These are phyloP conservation scores for Schizophyllum amplum DNA, from an alignment of 1,284 basidiomycete genomes.

Conservation along the genomic window DNA sequence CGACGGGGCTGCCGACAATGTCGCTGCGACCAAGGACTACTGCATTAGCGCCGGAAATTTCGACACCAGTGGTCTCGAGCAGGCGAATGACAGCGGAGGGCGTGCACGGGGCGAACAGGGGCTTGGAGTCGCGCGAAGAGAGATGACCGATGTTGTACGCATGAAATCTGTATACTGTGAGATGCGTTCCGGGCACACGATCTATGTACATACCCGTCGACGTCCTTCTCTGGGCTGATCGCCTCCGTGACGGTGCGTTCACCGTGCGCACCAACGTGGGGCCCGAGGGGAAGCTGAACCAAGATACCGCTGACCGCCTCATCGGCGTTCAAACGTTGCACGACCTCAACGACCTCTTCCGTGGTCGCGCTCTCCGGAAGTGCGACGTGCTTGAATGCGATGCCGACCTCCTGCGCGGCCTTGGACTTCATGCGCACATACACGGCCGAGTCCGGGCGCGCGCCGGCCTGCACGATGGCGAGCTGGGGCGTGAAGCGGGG, in stretches of 20 bases:
- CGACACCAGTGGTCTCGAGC: slow-evolving; percentile 76
- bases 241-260: slow-evolving; percentile 92
- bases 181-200: slow-evolving; percentile 7
- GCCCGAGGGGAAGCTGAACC: slow-evolving; percentile 94
- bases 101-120: slow-evolving; percentile 93
- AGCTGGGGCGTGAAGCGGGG: slow-evolving; percentile 87
- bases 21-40: slow-evolving; percentile 97
- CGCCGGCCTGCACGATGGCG: slow-evolving; percentile 92
- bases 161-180: slow-evolving; percentile 67
- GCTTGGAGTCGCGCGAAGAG: slow-evolving; percentile 83
- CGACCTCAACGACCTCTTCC: slow-evolving; percentile 71
- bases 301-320: slow-evolving; percentile 83
- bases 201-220: slow-evolving; percentile 71
- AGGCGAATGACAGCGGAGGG: slow-evolving; percentile 90
- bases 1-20: slow-evolving; percentile 95
- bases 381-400: slow-evolving; percentile 78
- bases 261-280: slow-evolving; percentile 76
- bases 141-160: slow-evolving; percentile 98
- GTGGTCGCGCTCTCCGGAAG: slow-evolving; percentile 70
- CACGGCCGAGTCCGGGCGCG: slow-evolving; percentile 81
- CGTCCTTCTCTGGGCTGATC: slow-evolving; percentile 92
- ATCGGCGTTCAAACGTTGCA: slow-evolving; percentile 82
- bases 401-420: slow-evolving; percentile 92
- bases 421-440: slow-evolving; percentile 99
- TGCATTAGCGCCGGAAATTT: slow-evolving; percentile 71